Evolutionary conservation across 495 filamentous ascomycete species (phyloP), one percentile per base, ranked within the genome.

Genomic region (Penicillium herquei): DNA sequence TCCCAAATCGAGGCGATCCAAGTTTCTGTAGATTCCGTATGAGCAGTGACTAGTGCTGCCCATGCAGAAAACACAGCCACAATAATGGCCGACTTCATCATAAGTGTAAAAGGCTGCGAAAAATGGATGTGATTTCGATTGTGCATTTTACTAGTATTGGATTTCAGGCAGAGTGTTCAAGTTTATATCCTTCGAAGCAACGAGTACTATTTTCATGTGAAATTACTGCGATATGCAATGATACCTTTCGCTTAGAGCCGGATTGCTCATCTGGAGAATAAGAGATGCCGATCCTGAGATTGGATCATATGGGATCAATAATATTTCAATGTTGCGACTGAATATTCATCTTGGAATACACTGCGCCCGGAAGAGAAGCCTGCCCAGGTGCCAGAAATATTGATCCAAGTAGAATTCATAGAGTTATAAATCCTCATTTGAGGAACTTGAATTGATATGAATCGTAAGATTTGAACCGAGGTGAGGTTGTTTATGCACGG

Each of bases 1-100:
- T 66, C 55, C 64, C 64, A 66, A 8, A 66, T 57, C 4, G 45
- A 11, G n/a, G 43, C 21, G 16, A 64, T 53, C 52, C 49, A 56
- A 13, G 16, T 52, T 3, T 66, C 57, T n/a, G 34, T 3, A 39
- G 48, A 41, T 16, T 59, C 39, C 3, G 60, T 47, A 8, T 61
- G 51, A 31, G 39, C 51, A 0, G 18, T 49, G 2, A 13, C 33
- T 10, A 59, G 39, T 6, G 44, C 31, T 21, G 47, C 45, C 51
- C 56, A 35, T 40, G 52, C 31, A 2, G 52, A 43, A 26, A 55
- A 44, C 1, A 40, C 33, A 1, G 55, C 35, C 32, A 66, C n/a
- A 6, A 57, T 16, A 14, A 46, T 10, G 14, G 40, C 46, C 4
- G 13, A 30, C 42, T 35, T 66, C 60, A 61, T n/a, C n/a, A n/a